Evolutionary conservation across 1,284 basidiomycete species (phyloP).

Genomic region (Cystobasidium pallidum): DNA sequence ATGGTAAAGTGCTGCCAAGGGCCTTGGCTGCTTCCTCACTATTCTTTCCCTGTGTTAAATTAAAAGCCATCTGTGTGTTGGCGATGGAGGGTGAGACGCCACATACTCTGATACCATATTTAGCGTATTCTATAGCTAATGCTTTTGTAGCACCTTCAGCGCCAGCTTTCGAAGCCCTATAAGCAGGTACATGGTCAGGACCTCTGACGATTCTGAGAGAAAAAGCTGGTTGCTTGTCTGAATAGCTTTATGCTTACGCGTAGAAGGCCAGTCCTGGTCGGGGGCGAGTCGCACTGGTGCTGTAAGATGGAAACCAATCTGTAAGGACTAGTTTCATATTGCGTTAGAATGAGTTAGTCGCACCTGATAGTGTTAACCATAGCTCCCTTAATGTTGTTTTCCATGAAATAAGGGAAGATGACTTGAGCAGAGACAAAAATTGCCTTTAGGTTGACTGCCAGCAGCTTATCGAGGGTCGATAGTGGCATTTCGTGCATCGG

Average conservation of each 20-base stretch:
- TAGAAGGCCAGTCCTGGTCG: constrained; percentile 39
- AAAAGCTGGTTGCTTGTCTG: too few relatives aligned
- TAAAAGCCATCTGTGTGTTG: constrained; percentile 44
- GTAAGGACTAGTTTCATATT: not conserved
- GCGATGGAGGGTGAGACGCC: constrained; percentile 61
- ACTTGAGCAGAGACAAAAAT: constrained; percentile 32
- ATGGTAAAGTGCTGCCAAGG: constrained; percentile 17
- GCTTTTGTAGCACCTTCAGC: constrained; percentile 40
- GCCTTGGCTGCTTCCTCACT: constrained; percentile 11
- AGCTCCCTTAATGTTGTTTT: constrained; percentile 33
- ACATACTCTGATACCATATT: constrained; percentile 64
- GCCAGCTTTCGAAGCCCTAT: constrained; percentile 36
- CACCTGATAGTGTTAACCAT: constrained; percentile 42
- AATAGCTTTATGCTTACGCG: constrained; percentile 26
- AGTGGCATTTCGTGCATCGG: constrained; percentile 38
- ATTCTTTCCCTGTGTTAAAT: constrained; percentile 9
- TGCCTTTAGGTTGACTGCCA: constrained; percentile 33
- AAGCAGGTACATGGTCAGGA: too few relatives aligned
- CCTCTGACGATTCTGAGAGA: too few relatives aligned
- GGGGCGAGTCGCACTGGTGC: constrained; percentile 34
- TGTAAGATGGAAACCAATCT: not conserved
- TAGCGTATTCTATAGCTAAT: constrained; percentile 57
- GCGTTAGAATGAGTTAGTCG: not conserved
- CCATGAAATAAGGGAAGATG: constrained; percentile 35
- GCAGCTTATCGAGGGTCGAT: constrained; percentile 23